Conservation (phyloP, 257 asterid genomes). For the Penstemon eatonii region DNA sequence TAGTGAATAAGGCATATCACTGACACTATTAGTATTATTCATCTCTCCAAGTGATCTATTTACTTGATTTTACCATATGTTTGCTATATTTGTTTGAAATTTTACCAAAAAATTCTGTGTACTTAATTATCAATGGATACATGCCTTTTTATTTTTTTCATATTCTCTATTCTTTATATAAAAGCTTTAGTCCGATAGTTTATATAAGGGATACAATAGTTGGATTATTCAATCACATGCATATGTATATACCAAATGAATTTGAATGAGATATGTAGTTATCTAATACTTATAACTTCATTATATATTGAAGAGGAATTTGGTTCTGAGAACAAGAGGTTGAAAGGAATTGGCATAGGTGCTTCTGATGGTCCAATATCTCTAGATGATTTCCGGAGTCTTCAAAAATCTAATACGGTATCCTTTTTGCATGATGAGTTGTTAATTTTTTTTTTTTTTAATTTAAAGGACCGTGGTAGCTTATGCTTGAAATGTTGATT, state of each 20-base stretch:
- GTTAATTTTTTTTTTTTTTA: not conserved
- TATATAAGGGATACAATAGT: not conserved
- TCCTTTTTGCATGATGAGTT: slow-evolving; percentile 14
- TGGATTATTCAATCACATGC: slow-evolving; percentile 14
- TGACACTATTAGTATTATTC: not conserved
- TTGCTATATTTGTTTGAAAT: no score
- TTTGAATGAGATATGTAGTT: slow-evolving; percentile 7
- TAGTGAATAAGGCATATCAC: slow-evolving; percentile 16
- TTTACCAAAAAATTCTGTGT: no score
- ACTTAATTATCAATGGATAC: no score
- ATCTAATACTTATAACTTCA: slow-evolving; percentile 30
- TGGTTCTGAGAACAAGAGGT: slow-evolving; percentile 70
- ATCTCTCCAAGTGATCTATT: not conserved
- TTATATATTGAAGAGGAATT: slow-evolving; percentile 56
- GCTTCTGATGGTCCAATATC: slow-evolving; percentile 89
- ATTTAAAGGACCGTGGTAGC: not conserved
- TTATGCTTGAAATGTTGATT: slow-evolving; percentile 18
- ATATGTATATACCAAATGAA: not conserved
- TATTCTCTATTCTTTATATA: not conserved
- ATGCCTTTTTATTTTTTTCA: no score
- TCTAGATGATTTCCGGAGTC: slow-evolving; percentile 92
- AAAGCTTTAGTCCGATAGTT: not conserved
- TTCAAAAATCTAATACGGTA: slow-evolving; percentile 92
- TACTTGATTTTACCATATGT: no score
- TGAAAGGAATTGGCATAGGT: slow-evolving; percentile 95